A percentile compares a stretch with the other conserved stretches of the same genome.
phyloP scores from a whole-genome alignment of 768 basidiomycete genomes.

The Calocybe gangraenosa region DNA sequence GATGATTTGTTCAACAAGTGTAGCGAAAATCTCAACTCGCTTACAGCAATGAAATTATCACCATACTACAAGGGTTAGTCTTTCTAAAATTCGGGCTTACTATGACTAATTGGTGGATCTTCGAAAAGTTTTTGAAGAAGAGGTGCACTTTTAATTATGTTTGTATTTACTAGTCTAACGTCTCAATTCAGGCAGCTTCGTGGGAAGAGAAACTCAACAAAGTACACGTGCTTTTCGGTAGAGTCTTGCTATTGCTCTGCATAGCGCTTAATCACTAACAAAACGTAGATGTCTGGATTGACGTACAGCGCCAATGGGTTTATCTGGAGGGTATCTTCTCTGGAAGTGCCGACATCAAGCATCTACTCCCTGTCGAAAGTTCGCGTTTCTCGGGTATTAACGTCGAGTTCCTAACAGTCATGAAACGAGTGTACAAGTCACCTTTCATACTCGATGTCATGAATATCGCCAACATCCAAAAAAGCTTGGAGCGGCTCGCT shows the following conservation, averaged over 20 bases:
- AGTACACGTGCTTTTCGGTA: conserved; percentile 94
- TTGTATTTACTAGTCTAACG: conserved; percentile 4
- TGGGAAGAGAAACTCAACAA: conserved; percentile 98
- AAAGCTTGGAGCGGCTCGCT: conserved; percentile 93
- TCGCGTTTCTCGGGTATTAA: conserved; percentile 99
- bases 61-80: conserved; percentile 91
- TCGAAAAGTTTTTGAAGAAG: conserved; percentile 78
- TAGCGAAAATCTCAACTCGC: conserved; percentile 93
- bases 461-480: conserved; percentile 94
- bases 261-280: conserved; percentile 6
- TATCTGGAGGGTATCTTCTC: conserved; percentile 99
- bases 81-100: background rate
- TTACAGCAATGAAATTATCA: conserved; percentile 95
- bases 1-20: conserved; percentile 97
- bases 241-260: conserved; percentile 14
- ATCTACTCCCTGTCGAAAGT: conserved; percentile 94
- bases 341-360: conserved; percentile 99
- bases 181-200: conserved; percentile 56
- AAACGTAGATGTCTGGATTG: conserved; percentile 90
- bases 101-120: conserved; percentile 3
- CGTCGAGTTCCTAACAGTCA: conserved; percentile 93
- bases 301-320: conserved; percentile 99
- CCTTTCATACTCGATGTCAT: conserved; percentile 96
- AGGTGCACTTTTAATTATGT: conserved; percentile 37
- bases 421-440: conserved; percentile 99